phyloP scores from a whole-genome alignment of 1,284 basidiomycete species.

The Microbotryomycetes sp. region DNA sequence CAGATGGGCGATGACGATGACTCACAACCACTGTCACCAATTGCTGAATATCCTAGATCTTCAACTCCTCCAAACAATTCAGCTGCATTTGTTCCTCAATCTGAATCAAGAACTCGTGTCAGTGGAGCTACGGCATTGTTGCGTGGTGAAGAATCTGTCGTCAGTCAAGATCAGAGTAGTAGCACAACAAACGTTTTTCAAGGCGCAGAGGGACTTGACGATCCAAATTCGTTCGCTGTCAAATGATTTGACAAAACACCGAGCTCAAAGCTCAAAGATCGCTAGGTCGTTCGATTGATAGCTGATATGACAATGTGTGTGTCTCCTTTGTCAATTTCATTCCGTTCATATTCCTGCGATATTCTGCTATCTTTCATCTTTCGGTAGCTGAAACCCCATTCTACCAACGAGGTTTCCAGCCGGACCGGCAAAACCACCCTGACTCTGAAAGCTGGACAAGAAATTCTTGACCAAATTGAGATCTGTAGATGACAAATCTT shows the following conservation, averaged over 20 bases:
- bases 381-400: constrained; percentile 46
- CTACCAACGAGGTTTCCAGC: constrained; percentile 79
- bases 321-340: not conserved
- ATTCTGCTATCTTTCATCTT: constrained; percentile 10
- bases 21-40: too few species aligned
- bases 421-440: constrained; percentile 76
- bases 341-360: not conserved
- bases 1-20: not conserved
- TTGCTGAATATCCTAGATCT: too few species aligned
- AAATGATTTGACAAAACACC: too few species aligned
- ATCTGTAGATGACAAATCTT: constrained; percentile 51
- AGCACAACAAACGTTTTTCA: too few species aligned
- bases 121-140: too few species aligned
- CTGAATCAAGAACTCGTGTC: not conserved
- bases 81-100: not conserved
- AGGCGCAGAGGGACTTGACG: not conserved
- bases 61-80: too few species aligned
- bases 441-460: constrained; percentile 85
- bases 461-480: constrained; percentile 91
- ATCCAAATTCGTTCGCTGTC: not conserved
- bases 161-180: not conserved
- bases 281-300: too few species aligned
- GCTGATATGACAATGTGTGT: too few species aligned
- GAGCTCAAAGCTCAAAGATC: too few species aligned
- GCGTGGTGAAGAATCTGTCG: not conserved